phyloP scores from a whole-genome alignment of 495 filamentous ascomycete genomes.

The Schizothecium vesticola region DNA sequence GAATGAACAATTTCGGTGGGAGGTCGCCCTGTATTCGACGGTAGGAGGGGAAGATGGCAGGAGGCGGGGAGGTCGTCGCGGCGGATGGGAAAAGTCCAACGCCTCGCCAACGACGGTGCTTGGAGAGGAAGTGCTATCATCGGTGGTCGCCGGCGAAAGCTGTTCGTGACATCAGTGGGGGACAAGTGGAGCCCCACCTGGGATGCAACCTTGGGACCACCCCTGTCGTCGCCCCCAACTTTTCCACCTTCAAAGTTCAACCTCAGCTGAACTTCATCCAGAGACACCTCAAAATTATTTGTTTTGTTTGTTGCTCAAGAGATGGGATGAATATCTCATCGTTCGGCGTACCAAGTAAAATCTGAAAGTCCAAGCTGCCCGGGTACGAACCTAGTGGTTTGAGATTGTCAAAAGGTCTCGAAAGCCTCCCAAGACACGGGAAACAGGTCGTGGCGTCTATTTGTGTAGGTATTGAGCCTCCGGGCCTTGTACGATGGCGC shows the following conservation, averaged over 20 bases:
- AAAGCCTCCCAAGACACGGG: neutral
- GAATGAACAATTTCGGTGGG: neutral
- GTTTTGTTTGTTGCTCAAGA: neutral
- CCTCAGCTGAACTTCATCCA: neutral
- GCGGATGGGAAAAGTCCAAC: neutral
- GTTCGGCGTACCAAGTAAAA: neutral
- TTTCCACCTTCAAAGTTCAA: neutral
- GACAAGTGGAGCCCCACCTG: neutral
- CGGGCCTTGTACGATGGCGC: neutral
- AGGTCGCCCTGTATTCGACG: neutral
- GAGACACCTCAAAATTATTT: neutral
- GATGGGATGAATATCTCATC: no score
- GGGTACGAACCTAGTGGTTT: neutral
- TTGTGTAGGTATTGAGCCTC: neutral
- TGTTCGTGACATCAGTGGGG: neutral
- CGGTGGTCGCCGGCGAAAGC: neutral
- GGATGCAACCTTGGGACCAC: neutral
- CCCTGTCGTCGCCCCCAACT: neutral
- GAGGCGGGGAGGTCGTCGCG: neutral
- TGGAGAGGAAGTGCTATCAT: neutral
- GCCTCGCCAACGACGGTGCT: neutral
- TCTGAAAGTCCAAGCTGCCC: neutral
- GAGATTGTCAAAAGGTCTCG: neutral
- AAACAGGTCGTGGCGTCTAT: neutral
- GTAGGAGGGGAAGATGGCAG: neutral